phyloP scores from a whole-genome alignment of 2,329 filamentous ascomycete species.

The Ceratocystis colombiana region DNA sequence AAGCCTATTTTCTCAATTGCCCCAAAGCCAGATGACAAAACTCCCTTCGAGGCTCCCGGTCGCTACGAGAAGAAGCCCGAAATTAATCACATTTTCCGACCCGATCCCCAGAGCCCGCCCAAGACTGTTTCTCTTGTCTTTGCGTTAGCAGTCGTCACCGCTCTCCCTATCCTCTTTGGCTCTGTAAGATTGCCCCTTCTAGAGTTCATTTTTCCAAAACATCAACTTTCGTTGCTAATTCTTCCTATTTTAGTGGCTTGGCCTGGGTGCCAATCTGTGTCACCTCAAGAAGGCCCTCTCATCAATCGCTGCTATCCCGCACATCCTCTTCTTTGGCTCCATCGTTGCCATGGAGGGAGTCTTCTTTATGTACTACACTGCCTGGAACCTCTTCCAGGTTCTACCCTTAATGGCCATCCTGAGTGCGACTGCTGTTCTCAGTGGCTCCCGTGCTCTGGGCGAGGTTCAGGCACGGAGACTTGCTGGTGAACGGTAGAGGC shows the following conservation, averaged over 20 bases:
- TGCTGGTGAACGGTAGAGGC: slow-evolving; percentile 52
- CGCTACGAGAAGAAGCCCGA: slow-evolving; percentile 76
- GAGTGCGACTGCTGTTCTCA: slow-evolving; percentile 65
- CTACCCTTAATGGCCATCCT: slow-evolving; percentile 63
- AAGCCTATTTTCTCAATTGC: slow-evolving; percentile 63
- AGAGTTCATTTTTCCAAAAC: neutral
- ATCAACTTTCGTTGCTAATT: neutral
- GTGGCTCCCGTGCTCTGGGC: slow-evolving; percentile 77
- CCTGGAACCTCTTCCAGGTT: slow-evolving; percentile 84
- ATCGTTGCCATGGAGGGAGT: slow-evolving; percentile 79
- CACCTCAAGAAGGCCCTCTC: slow-evolving; percentile 67
- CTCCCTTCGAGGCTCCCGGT: slow-evolving; percentile 56
- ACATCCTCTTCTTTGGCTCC: slow-evolving; percentile 76
- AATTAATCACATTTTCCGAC: slow-evolving; percentile 84
- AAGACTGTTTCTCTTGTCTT: slow-evolving; percentile 72
- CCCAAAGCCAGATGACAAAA: slow-evolving; percentile 52
- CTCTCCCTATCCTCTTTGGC: slow-evolving; percentile 62
- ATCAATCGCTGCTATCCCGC: slow-evolving; percentile 64
- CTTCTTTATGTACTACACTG: slow-evolving; percentile 89
- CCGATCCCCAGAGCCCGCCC: slow-evolving; percentile 69
- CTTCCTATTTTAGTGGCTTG: slow-evolving; percentile 54
- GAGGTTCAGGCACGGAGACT: slow-evolving; percentile 86
- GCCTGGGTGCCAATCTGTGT: slow-evolving; percentile 70
- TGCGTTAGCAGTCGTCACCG: slow-evolving; percentile 57
- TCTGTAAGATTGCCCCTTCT: slow-evolving; percentile 43